Base-by-base conservation (phyloP, 1,284 basidiomycete species). In the Meira miltonrushii region DNA sequence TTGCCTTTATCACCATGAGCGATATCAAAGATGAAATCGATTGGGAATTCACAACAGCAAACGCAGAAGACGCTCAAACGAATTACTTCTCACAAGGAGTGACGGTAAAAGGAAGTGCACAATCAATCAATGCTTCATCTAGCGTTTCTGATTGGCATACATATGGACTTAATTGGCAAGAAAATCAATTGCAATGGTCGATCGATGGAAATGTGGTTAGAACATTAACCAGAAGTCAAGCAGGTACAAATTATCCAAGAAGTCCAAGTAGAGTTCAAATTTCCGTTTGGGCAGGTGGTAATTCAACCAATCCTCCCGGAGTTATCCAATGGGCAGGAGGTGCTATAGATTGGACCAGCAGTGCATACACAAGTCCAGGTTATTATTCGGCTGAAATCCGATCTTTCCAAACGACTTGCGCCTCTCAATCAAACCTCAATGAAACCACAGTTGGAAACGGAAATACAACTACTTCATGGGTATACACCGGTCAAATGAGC, bases 321-420 rank as follows among this genome's bases (percentile, higher is more conserved):
- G 61, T 61, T 6, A 61, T 67, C 40, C 60, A 67, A 13, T 73
- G 72, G 74, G 66, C 67, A 4, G 68, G 70, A 39, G 74, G 75
- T 11, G 39, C 57, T 19, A 68, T 73, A 54, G 65, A 69, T 46
- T 71, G 64, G 64, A 56, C 55, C 11, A 56, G 58, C 9, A 33
- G 58, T 19, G 57, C 60, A 48, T 77, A 75, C 63, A 55, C 55
- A 38, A 17, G 58, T 39, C 54, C 68, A 2, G 74, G 74, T 25
- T 75, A 62, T 57, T 75, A 69, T 48, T 61, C 68, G 46, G 71
- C 70, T 33, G 74, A 77, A 61, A 61, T 75, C 40, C 61, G 62
- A 50, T 60, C 62, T 19, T 61, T 74, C 57, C 52, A 43, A 21
- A 59, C 75, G 13, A 51, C 54, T 11, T 77, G 74, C 52, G 63